phyloP scores from a whole-genome alignment of 208 protist genomes.

The Acanthamoeba castellanii region DNA sequence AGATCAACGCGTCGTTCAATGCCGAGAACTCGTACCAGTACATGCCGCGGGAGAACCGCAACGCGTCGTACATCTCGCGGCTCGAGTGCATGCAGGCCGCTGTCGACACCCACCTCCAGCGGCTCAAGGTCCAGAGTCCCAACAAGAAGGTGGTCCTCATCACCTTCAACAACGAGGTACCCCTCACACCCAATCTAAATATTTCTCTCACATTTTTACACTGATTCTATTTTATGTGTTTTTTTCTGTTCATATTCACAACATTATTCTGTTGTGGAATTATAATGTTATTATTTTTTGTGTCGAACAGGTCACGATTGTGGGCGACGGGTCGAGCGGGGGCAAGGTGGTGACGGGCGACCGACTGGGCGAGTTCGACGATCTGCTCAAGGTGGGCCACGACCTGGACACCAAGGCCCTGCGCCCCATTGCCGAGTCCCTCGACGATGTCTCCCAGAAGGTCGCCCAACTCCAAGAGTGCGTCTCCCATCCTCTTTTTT shows the following conservation, averaged over 20 bases:
- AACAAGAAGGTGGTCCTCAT: constrained; percentile 74
- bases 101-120: constrained; percentile 57
- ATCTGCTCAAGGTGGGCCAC: not conserved
- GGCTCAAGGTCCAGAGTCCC: constrained; percentile 38
- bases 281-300: not conserved
- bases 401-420: not conserved
- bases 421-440: constrained; percentile 44
- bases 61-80: constrained; percentile 73
- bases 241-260: too few relatives aligned
- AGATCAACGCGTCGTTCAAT: constrained; percentile 37
- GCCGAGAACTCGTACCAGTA: constrained; percentile 12
- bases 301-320: constrained; percentile 1
- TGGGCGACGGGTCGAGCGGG: not conserved
- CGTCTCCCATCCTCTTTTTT: not conserved
- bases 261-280: too few relatives aligned
- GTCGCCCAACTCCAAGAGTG: constrained; percentile 32
- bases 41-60: not conserved
- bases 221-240: too few relatives aligned
- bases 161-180: constrained; percentile 75
- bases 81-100: constrained; percentile 71
- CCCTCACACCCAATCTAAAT: not conserved
- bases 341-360: constrained; percentile 71
- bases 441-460: constrained; percentile 7
- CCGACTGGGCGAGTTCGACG: constrained; percentile 47
- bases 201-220: too few relatives aligned